Percentiles rank a stretch among this genome's conserved stretches.
phyloP scores from a whole-genome alignment of 305 asterid species.

The Fraxinus baroniana region DNA sequence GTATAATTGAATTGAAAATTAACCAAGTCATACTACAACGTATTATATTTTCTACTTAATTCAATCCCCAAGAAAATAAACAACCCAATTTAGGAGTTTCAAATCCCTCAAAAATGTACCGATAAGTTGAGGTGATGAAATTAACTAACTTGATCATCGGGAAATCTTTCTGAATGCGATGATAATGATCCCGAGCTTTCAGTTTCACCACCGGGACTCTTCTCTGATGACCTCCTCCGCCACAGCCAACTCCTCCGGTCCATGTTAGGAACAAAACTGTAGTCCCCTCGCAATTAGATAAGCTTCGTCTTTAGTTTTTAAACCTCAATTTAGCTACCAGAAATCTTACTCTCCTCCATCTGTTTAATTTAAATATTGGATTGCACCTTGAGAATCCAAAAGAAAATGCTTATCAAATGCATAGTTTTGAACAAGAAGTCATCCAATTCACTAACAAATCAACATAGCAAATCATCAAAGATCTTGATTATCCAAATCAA shows the following conservation, averaged over 20 bases:
- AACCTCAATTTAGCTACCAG: conserved; percentile 23
- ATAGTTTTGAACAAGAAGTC: background rate
- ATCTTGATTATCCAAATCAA: background rate
- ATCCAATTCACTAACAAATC: conserved; percentile 1
- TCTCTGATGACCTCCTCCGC: conserved; percentile 78
- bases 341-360: conserved; percentile 17
- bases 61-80: background rate
- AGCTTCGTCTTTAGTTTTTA: conserved; percentile 5
- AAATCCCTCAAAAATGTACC: background rate
- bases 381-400: conserved; percentile 15
- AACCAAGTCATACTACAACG: background rate
- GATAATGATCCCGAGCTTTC: conserved; percentile 79
- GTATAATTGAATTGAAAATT: background rate
- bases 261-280: conserved; percentile 37
- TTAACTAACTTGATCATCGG: conserved; percentile 77
- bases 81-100: background rate
- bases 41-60: too few species aligned
- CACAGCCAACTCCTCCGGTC: conserved; percentile 88
- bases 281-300: conserved; percentile 11
- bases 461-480: conserved; percentile 1
- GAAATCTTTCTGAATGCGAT: conserved; percentile 74
- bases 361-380: background rate
- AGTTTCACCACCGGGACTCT: conserved; percentile 68
- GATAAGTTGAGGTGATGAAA: background rate
- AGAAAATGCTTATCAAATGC: conserved; percentile 15